phyloP scores from a whole-genome alignment of 371 early-diverging fungal genomes.

The Cokeromyces recurvatus region DNA sequence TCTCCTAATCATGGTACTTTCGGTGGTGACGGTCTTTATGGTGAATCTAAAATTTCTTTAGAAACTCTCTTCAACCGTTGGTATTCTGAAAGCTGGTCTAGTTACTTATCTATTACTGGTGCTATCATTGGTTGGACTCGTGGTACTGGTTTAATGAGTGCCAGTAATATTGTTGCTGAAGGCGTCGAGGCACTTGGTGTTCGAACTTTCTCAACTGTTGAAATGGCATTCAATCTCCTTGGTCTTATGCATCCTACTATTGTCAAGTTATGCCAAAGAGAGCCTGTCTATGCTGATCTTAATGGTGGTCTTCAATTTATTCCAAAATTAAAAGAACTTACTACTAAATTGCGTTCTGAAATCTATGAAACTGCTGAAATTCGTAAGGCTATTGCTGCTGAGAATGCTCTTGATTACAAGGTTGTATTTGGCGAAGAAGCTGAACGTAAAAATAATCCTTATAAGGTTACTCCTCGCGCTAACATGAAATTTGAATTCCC shows the following conservation, averaged over 20 bases:
- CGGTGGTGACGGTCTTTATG: conserved; percentile 91
- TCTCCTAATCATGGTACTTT: conserved; percentile 97
- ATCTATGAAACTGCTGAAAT: conserved; percentile 82
- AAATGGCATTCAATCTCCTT: conserved; percentile 94
- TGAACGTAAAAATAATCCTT: conserved; percentile 73
- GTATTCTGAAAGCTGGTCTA: conserved; percentile 89
- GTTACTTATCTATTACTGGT: conserved; percentile 86
- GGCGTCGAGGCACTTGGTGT: conserved; percentile 89
- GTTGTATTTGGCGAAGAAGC: conserved; percentile 72
- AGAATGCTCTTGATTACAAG: conserved; percentile 75
- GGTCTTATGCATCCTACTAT: conserved; percentile 88
- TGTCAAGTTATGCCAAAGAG: conserved; percentile 70
- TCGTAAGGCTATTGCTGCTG: conserved; percentile 79
- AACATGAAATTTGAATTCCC: conserved; percentile 95
- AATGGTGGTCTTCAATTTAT: conserved; percentile 89
- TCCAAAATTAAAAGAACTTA: conserved; percentile 75
- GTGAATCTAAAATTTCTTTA: conserved; percentile 91
- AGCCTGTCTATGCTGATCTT: conserved; percentile 93
- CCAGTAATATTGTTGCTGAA: conserved; percentile 90
- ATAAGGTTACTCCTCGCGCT: conserved; percentile 81
- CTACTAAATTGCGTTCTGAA: conserved; percentile 69
- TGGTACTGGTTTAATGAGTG: conserved; percentile 93
- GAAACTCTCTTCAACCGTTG: conserved; percentile 92
- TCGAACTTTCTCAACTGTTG: conserved; percentile 89
- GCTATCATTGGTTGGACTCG: conserved; percentile 98